phyloP scores from a whole-genome alignment of 495 filamentous ascomycete species.

The Diplogelasinospora grovesii region DNA sequence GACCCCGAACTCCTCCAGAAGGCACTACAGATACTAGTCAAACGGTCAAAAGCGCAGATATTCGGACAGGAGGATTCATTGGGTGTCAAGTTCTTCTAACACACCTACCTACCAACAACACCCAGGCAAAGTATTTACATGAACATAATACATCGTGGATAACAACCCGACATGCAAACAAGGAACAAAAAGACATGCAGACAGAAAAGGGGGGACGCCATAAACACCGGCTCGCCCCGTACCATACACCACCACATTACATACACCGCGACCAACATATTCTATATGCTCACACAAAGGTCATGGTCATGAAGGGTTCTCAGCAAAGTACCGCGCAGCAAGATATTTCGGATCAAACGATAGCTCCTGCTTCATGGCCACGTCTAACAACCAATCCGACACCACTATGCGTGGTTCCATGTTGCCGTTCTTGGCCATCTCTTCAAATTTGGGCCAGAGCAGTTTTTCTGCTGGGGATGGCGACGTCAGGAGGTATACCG shows the following conservation, averaged over 20 bases:
- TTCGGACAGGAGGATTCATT: constrained; percentile 81
- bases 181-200: too few relatives aligned
- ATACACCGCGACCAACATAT: too few relatives aligned
- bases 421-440: constrained; percentile 63
- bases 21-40: constrained; percentile 72
- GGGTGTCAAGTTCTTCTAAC: constrained; percentile 95
- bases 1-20: constrained; percentile 72
- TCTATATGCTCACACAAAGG: too few relatives aligned
- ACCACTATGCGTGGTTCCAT: constrained; percentile 71
- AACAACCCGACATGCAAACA: too few relatives aligned
- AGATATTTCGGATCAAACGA: constrained; percentile 58
- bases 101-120: too few relatives aligned
- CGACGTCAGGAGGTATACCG: constrained; percentile 72
- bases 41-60: constrained; percentile 84
- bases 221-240: too few relatives aligned
- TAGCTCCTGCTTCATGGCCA: constrained; percentile 78
- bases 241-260: too few relatives aligned
- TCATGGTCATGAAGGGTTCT: not conserved
- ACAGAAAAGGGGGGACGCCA: too few relatives aligned
- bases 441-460: constrained; percentile 73
- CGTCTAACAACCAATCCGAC: constrained; percentile 82
- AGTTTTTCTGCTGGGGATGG: constrained; percentile 55
- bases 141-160: too few relatives aligned
- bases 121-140: too few relatives aligned
- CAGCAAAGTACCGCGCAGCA: constrained; percentile 20